These are phyloP conservation scores for Zopfia rhizophila DNA, from an alignment of 2,329 filamentous ascomycete genomes.

Conservation along the genomic window DNA sequence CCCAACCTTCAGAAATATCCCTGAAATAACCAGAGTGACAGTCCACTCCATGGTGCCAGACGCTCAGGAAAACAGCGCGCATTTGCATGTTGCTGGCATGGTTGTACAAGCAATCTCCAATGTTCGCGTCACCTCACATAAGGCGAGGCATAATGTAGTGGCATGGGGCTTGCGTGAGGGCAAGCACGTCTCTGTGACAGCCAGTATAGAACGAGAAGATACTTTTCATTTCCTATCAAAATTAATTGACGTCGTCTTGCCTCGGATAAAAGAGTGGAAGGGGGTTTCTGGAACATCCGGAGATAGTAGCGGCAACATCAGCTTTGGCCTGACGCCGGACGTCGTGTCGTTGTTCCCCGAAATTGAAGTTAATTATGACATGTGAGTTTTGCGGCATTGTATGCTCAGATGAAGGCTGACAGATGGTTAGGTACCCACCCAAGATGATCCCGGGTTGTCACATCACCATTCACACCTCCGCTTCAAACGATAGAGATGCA, in stretches of 20 bases:
- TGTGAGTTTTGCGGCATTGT: constrained; percentile 66
- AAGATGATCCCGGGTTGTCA: constrained; percentile 88
- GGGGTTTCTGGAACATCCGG: constrained; percentile 81
- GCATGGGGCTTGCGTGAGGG: constrained; percentile 80
- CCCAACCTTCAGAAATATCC: constrained; percentile 84
- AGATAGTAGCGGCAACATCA: constrained; percentile 88
- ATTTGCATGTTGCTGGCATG: constrained; percentile 84
- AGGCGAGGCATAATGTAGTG: constrained; percentile 74
- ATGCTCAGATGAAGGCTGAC: constrained; percentile 46
- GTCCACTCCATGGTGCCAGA: constrained; percentile 78
- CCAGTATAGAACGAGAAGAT: constrained; percentile 78
- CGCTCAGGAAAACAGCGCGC: constrained; percentile 75
- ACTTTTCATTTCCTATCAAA: constrained; percentile 94
- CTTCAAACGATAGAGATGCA: constrained; percentile 85
- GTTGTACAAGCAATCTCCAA: constrained; percentile 87
- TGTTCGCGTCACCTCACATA: constrained; percentile 75
- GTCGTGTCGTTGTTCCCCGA: constrained; percentile 89
- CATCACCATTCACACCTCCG: constrained; percentile 84
- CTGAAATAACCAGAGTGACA: constrained; percentile 81
- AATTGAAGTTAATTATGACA: constrained; percentile 91
- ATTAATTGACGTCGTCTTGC: constrained; percentile 87
- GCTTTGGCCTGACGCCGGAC: constrained; percentile 80
- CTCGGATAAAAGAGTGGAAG: constrained; percentile 95
- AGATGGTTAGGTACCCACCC: constrained; percentile 64
- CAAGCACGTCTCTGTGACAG: constrained; percentile 79